A percentile compares a stretch with the other conserved stretches of the same genome.
These are phyloP conservation scores for Candida manassasensis DNA, from an alignment of 805 yeast genomes.

Conservation along the genomic window DNA sequence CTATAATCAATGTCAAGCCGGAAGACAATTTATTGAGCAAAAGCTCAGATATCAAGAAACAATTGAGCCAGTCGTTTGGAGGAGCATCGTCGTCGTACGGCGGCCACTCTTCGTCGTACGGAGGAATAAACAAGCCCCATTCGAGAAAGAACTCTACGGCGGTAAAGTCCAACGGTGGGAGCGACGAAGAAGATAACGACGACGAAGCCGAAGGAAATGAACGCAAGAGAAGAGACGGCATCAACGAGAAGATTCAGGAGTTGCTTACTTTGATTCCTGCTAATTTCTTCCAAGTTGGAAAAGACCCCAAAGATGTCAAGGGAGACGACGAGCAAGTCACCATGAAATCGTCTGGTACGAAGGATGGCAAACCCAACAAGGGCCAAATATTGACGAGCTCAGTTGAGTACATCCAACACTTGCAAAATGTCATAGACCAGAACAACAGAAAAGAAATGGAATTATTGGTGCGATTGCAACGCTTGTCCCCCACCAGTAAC, in stretches of 20 bases:
- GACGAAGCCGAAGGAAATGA: conserved; percentile 36
- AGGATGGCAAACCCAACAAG: conserved; percentile 80
- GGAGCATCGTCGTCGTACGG: conserved; percentile 10
- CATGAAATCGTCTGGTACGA: conserved; percentile 50
- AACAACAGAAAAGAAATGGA: conserved; percentile 79
- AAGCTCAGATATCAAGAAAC: conserved; percentile 36
- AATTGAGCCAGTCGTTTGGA: conserved; percentile 35
- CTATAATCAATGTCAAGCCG: conserved; percentile 26
- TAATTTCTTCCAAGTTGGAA: conserved; percentile 32
- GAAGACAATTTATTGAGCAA: conserved; percentile 26
- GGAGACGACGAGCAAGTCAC: conserved; percentile 20
- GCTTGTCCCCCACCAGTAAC: conserved; percentile 42
- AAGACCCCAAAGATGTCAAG: conserved; percentile 10
- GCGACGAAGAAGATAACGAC: conserved; percentile 20
- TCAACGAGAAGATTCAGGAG: conserved; percentile 43
- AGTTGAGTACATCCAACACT: conserved; percentile 62
- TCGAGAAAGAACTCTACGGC: conserved; percentile 31
- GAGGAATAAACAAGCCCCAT: conserved; percentile 36
- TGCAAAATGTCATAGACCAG: conserved; percentile 72
- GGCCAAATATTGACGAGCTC: conserved; percentile 76
- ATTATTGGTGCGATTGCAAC: conserved; percentile 54
- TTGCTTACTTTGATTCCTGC: conserved; percentile 33
- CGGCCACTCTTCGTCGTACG: conserved; percentile 12
- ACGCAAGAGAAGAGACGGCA: conserved; percentile 39
- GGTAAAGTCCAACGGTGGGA: conserved; percentile 17